Evolutionary conservation across 2,329 filamentous ascomycete species (phyloP).

Genomic region (Lachnellula willkommii): DNA sequence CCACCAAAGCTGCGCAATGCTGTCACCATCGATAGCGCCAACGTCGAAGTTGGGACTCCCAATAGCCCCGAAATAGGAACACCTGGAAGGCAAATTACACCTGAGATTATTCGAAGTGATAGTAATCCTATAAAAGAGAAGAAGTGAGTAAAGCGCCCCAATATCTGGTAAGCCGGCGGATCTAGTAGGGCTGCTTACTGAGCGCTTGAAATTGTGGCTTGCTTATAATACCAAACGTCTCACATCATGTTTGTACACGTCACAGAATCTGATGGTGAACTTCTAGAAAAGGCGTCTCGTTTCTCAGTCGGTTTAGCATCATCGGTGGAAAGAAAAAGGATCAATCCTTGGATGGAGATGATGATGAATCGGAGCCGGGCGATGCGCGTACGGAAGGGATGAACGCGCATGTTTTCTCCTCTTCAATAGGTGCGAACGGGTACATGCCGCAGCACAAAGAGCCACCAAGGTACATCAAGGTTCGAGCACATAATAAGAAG

Average conservation of each 20-base stretch:
- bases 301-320: constrained; percentile 76
- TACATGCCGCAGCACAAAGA: constrained; percentile 85
- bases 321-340: constrained; percentile 72
- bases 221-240: constrained; percentile 12
- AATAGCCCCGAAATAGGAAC: constrained; percentile 22
- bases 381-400: constrained; percentile 69
- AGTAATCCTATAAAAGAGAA: constrained; percentile 49
- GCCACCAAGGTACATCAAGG: constrained; percentile 85
- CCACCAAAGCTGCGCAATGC: constrained; percentile 45
- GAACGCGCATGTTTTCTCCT: constrained; percentile 77
- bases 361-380: constrained; percentile 65
- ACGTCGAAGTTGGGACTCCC: constrained; percentile 19
- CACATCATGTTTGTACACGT: neutral
- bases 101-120: constrained; percentile 26
- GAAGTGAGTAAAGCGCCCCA: constrained; percentile 47
- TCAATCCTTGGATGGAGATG: constrained; percentile 42
- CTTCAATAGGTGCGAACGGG: constrained; percentile 61
- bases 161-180: constrained; percentile 6
- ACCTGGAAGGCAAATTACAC: constrained; percentile 34
- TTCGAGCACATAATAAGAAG: constrained; percentile 76
- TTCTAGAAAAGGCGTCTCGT: constrained; percentile 76
- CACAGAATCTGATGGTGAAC: constrained; percentile 4
- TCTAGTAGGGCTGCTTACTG: constrained; percentile 13
- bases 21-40: constrained; percentile 47
- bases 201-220: constrained; percentile 14